Base-by-base conservation (phyloP, 495 filamentous ascomycete genomes). In the Penicillium malachiteum region DNA sequence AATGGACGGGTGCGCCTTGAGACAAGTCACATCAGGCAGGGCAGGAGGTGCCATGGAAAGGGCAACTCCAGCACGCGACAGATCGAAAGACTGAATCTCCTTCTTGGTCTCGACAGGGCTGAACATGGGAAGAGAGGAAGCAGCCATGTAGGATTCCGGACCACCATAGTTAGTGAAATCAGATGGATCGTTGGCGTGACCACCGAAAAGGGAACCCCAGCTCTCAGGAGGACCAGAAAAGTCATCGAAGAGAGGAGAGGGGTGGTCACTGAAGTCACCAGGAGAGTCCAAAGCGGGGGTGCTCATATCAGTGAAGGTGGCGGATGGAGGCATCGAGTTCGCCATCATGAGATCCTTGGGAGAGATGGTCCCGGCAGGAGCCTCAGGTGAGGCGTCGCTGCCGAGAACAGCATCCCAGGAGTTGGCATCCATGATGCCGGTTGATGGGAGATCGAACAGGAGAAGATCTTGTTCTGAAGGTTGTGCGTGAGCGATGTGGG, bases 221-320 rank as follows among this genome's bases (percentile, higher is more conserved):
- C 21, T 26, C n/a, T 69, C 63, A 46, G 72, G 70, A 31, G 58
- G 58, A 33, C 57, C 66, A 14, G 57, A 64, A 13, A 71, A 58
- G 41, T 77, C 72, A 16, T 67, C 56, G 61, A 75, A 70, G 58
- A 86, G 77, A 16, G 92, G 92, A 48, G 92, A 96, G 1, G 87
- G 82, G 54, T 94, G 85, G 56, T 84, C 90, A 64, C 81, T 83
- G 57, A 65, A 78, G 60, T 59, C 80, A 70, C 66, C 84, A 16
- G 91, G 90, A 35, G 89, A 92, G 54, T 87, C 89, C 69, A 84
- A 85, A 38, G 87, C 84, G 18, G 88, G 92, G 50, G 92, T 95
- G 51, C 91, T 94, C 61, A 96, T 62, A 55, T 91, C 86, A 7
- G 92, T 95, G 66, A 91, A 88, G 12, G 90, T 84, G 39, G 87